phyloP scores from a whole-genome alignment of 371 early-diverging fungal genomes.

The Dichotomocladium elegans region DNA sequence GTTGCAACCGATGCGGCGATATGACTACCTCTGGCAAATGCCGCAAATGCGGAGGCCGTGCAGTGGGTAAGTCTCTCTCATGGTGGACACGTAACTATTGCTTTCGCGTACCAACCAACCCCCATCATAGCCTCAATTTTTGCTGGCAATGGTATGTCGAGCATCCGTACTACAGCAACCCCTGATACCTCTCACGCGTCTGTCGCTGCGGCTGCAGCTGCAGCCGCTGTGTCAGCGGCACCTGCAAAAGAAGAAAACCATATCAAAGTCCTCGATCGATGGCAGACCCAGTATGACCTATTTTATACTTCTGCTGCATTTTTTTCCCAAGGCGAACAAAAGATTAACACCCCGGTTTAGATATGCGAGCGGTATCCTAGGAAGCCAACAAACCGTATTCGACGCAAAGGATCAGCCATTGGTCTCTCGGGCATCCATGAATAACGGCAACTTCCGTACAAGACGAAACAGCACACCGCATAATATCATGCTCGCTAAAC shows the following conservation, averaged over 20 bases:
- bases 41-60: conserved; percentile 53
- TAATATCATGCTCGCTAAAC: background rate
- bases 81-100: background rate
- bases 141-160: conserved; percentile 15
- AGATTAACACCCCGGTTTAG: too few relatives aligned
- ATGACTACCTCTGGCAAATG: conserved; percentile 50
- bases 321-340: background rate
- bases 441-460: background rate
- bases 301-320: too few relatives aligned
- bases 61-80: conserved; percentile 41
- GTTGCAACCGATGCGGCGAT: conserved; percentile 61
- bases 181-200: too few relatives aligned
- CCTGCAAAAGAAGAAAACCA: conserved; percentile 18
- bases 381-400: conserved; percentile 9
- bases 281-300: conserved; percentile 49
- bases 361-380: conserved; percentile 40
- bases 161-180: conserved; percentile 18
- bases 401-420: conserved; percentile 6
- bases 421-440: conserved; percentile 15
- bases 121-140: conserved; percentile 45
- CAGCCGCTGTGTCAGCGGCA: too few relatives aligned
- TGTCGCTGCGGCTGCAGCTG: too few relatives aligned
- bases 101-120: background rate
- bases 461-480: conserved; percentile 21
- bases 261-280: conserved; percentile 34